Conservation (phyloP, 2,329 filamentous ascomycete genomes). For the Aspergillus novoparasiticus region DNA sequence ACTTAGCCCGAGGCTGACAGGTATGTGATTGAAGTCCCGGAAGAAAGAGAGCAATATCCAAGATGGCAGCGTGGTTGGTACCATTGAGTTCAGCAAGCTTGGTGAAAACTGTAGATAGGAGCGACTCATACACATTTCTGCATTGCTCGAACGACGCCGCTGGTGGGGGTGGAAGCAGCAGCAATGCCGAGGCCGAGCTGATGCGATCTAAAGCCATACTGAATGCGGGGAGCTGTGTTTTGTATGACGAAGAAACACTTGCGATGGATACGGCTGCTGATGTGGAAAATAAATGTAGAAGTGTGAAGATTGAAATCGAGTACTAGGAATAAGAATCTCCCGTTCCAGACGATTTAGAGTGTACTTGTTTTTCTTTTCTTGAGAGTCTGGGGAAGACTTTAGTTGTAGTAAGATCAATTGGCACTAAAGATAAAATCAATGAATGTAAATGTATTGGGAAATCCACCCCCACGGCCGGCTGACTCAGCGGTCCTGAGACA, state of each 20-base stretch:
- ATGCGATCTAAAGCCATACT: constrained; percentile 28
- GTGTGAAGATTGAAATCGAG: not conserved
- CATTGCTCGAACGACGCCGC: constrained; percentile 57
- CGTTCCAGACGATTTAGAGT: not conserved
- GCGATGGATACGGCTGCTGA: not conserved
- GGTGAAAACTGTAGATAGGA: constrained; percentile 58
- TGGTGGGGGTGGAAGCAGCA: constrained; percentile 65
- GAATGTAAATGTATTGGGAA: not conserved
- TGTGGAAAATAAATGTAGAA: not conserved
- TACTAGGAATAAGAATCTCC: not conserved
- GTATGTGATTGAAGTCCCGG: constrained; percentile 61
- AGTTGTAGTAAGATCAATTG: not conserved
- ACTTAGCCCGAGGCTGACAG: constrained; percentile 54
- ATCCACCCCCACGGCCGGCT: constrained; percentile 12
- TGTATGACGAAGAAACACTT: not conserved
- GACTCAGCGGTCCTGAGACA: constrained; percentile 23
- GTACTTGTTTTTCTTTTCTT: not conserved
- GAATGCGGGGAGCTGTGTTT: constrained; percentile 10
- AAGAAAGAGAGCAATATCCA: constrained; percentile 65
- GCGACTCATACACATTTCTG: constrained; percentile 61
- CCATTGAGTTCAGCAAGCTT: constrained; percentile 46
- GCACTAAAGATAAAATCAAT: not conserved
- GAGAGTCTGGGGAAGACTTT: not conserved
- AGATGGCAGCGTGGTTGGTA: constrained; percentile 37
- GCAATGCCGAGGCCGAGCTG: constrained; percentile 45